Percentiles rank a stretch among this genome's conserved stretches.
These are phyloP conservation scores for Aspergillus nidulans DNA, from an alignment of 495 filamentous ascomycete genomes.

Conservation along the genomic window DNA sequence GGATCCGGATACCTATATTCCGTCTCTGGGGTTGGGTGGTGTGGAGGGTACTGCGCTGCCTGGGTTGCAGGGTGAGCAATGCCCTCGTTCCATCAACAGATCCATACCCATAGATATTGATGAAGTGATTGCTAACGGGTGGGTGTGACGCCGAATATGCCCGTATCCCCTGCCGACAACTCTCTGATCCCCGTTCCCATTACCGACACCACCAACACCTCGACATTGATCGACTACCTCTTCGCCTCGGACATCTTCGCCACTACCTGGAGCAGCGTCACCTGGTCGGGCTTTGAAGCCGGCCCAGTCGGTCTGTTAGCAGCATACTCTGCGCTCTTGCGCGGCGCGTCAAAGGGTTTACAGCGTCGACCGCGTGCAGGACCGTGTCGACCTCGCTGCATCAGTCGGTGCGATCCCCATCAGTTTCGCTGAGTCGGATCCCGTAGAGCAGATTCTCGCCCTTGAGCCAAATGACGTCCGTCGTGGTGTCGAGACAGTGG, in stretches of 20 bases:
- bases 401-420: conserved; percentile 16
- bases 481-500: conserved; percentile 14
- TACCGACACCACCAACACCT: neutral
- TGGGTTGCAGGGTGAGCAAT: conserved; percentile 1
- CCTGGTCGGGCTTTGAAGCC: conserved; percentile 6
- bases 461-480: conserved; percentile 12
- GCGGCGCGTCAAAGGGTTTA: conserved; percentile 33
- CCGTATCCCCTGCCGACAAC: conserved; percentile 6
- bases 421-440: conserved; percentile 9
- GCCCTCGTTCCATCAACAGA: neutral
- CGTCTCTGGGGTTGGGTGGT: neutral
- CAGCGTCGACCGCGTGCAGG: conserved; percentile 10
- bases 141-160: too few relatives aligned
- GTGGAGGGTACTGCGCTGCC: neutral
- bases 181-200: neutral
- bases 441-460: conserved; percentile 11
- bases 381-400: conserved; percentile 6
- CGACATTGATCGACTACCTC: conserved; percentile 5
- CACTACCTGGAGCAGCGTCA: conserved; percentile 3
- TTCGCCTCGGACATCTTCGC: conserved; percentile 8
- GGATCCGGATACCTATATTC: neutral
- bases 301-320: conserved; percentile 44
- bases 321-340: conserved; percentile 46
- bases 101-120: too few relatives aligned
- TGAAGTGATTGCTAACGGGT: too few relatives aligned